Conservation (phyloP, 768 basidiomycete species). For the Candolleomyces efflorescens region DNA sequence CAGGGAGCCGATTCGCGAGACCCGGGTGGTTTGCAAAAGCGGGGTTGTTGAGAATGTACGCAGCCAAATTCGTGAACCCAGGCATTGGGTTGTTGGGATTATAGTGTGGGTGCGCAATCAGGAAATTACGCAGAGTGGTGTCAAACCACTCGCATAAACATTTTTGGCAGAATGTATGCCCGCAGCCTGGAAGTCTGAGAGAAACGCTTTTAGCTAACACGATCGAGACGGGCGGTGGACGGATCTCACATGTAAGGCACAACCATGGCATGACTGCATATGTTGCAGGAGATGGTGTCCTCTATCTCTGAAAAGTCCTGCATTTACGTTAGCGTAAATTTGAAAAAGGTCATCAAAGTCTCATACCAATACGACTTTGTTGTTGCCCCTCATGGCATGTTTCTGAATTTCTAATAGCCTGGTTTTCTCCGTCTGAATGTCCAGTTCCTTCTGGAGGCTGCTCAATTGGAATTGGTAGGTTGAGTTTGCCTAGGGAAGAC, state of each 20-base stretch:
- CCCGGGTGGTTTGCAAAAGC: neutral
- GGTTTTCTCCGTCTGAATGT: slow-evolving; percentile 21
- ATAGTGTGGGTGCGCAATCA: slow-evolving; percentile 42
- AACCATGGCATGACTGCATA: slow-evolving; percentile 65
- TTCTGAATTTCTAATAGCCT: slow-evolving; percentile 5
- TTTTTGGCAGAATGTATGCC: slow-evolving; percentile 63
- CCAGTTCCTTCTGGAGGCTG: slow-evolving; percentile 15
- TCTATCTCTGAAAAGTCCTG: slow-evolving; percentile 45
- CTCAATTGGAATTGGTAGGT: slow-evolving; percentile 26
- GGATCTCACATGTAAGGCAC: slow-evolving; percentile 51
- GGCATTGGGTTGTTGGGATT: slow-evolving; percentile 24
- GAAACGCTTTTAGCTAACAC: slow-evolving; percentile 2
- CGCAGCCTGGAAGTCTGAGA: slow-evolving; percentile 56
- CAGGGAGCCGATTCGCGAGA: slow-evolving; percentile 16
- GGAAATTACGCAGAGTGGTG: slow-evolving; percentile 46
- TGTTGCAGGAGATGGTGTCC: slow-evolving; percentile 56
- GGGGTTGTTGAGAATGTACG: slow-evolving; percentile 2
- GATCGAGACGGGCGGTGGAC: slow-evolving; percentile 18
- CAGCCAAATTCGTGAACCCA: slow-evolving; percentile 10
- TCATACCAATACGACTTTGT: slow-evolving; percentile 28
- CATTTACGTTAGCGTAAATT: neutral
- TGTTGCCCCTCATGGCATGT: slow-evolving; percentile 18
- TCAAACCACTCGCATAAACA: slow-evolving; percentile 58
- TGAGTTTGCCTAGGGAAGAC: slow-evolving; percentile 25
- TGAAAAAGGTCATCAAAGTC: neutral